Conservation (phyloP, 257 asterid genomes). For the Knoxia roxburghii region DNA sequence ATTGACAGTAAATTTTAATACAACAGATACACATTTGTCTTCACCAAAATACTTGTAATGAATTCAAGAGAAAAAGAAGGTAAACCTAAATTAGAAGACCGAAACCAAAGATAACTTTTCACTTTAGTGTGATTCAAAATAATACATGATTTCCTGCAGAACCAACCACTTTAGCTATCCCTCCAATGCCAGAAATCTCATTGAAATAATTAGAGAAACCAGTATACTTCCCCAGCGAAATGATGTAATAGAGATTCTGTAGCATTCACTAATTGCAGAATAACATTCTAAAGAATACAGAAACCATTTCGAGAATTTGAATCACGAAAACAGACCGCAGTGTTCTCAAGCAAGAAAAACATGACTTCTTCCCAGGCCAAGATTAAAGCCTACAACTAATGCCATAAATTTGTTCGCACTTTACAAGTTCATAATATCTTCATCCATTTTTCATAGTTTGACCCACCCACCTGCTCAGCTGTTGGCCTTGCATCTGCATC, state of each 20-base stretch:
- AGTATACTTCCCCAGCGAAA: neutral
- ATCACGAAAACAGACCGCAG: too few species aligned
- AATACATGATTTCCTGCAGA: neutral
- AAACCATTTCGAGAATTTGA: neutral
- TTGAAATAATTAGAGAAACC: neutral
- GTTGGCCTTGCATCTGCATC: conserved; percentile 79
- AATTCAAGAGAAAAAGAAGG: neutral
- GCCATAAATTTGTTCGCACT: neutral
- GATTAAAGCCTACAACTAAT: neutral
- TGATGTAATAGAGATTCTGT: neutral
- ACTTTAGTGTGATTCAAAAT: neutral
- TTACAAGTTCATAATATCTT: neutral
- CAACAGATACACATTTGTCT: neutral
- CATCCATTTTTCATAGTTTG: conserved; percentile 4
- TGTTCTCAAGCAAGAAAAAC: too few species aligned
- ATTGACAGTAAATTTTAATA: too few species aligned
- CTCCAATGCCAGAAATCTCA: neutral
- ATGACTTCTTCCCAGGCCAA: neutral
- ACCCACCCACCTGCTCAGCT: conserved; percentile 86
- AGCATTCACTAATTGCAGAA: neutral
- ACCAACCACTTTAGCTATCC: neutral
- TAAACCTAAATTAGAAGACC: neutral
- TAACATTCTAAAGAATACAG: too few species aligned
- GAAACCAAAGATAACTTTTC: neutral
- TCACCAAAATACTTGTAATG: neutral